Conservation (phyloP, 805 yeast genomes). For the Torulaspora microellipsoides region DNA sequence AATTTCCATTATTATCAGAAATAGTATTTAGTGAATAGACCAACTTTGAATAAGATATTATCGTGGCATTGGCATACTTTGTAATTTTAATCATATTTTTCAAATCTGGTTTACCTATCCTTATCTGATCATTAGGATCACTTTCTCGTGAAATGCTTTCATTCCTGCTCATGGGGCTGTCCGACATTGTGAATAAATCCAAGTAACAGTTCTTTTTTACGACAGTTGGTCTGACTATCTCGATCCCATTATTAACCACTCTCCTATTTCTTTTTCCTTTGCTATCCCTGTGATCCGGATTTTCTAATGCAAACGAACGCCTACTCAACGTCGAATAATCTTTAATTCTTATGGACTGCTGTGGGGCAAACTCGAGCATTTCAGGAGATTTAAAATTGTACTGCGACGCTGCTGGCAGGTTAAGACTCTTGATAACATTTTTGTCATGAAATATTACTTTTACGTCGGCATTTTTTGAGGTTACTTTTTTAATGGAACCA, state of each 20-base stretch:
- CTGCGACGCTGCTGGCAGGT: conserved; percentile 2
- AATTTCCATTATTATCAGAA: too few relatives aligned
- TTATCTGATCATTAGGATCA: too few relatives aligned
- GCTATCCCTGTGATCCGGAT: too few relatives aligned
- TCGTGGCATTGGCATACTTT: conserved; percentile 1
- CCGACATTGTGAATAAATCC: too few relatives aligned
- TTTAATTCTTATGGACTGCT: conserved; percentile 16
- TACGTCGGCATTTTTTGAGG: conserved; percentile 28
- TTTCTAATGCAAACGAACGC: too few relatives aligned
- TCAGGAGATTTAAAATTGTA: conserved; percentile 8
- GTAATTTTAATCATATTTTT: conserved; percentile 1
- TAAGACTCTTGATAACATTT: conserved; percentile 24
- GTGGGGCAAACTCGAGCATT: conserved; percentile 19
- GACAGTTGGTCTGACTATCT: too few relatives aligned
- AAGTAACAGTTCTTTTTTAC: too few relatives aligned
- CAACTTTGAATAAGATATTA: conserved; percentile 9
- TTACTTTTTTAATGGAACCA: conserved; percentile 20
- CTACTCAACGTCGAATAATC: conserved; percentile 17
- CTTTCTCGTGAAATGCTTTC: too few relatives aligned
- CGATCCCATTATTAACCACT: neutral
- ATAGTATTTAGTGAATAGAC: neutral
- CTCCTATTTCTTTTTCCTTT: neutral
- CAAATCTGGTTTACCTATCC: too few relatives aligned
- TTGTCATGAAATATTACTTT: conserved; percentile 27
- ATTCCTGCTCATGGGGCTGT: too few relatives aligned